Percentiles rank a stretch among this genome's conserved stretches.
These are phyloP conservation scores for Flammula alnicola DNA, from an alignment of 1,284 basidiomycete genomes.

Conservation along the genomic window DNA sequence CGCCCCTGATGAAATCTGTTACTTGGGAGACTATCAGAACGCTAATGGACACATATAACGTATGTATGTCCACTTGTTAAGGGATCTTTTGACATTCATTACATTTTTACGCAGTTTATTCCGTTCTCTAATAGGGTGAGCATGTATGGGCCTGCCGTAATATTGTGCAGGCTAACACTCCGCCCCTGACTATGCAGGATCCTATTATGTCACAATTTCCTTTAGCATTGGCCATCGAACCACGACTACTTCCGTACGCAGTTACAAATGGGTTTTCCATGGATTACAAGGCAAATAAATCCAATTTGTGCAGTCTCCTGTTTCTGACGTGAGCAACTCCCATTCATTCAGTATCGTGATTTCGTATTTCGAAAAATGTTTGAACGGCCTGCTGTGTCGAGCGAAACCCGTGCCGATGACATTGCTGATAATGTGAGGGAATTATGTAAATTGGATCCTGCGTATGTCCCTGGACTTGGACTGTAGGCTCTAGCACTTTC, in stretches of 20 bases:
- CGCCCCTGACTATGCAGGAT: slow-evolving; percentile 48
- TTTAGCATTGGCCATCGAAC: slow-evolving; percentile 73
- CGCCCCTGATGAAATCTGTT: slow-evolving; percentile 54
- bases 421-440: slow-evolving; percentile 71
- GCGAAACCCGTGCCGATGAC: slow-evolving; percentile 59
- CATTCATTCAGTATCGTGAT: slow-evolving; percentile 66
- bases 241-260: slow-evolving; percentile 71
- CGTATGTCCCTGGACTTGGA: slow-evolving; percentile 50
- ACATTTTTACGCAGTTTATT: slow-evolving; percentile 57
- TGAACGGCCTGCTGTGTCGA: slow-evolving; percentile 57
- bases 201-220: slow-evolving; percentile 78
- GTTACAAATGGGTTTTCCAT: slow-evolving; percentile 73
- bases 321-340: slow-evolving; percentile 6
- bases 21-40: slow-evolving; percentile 67
- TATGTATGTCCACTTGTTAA: slow-evolving; percentile 35
- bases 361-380: slow-evolving; percentile 85
- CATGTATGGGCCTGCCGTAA: slow-evolving; percentile 9
- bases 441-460: slow-evolving; percentile 65
- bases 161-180: slow-evolving; percentile 7
- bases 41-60: slow-evolving; percentile 71
- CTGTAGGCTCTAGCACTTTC: slow-evolving; percentile 13
- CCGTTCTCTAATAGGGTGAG: slow-evolving; percentile 71
- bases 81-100: slow-evolving; percentile 4
- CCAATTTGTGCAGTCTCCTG: not conserved
- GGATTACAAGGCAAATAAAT: slow-evolving; percentile 63